These are phyloP conservation scores for Verticillium isaacii DNA, from an alignment of 2,329 filamentous ascomycete species.

Conservation along the genomic window DNA sequence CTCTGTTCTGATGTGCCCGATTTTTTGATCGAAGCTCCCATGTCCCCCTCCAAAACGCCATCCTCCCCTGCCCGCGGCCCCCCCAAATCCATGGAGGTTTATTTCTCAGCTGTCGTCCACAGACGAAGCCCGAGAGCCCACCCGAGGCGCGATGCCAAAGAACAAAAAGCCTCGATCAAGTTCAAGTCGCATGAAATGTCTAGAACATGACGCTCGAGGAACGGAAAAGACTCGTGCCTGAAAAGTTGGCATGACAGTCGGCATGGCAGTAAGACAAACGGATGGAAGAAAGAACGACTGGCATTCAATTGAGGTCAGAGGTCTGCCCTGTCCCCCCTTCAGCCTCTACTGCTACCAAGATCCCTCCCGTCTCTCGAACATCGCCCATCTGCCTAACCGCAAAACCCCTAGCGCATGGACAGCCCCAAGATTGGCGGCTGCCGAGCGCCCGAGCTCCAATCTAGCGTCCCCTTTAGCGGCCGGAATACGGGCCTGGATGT, in stretches of 20 bases:
- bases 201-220: background rate
- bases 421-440: background rate
- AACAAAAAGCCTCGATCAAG: background rate
- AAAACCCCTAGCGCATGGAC: background rate
- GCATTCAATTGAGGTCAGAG: background rate
- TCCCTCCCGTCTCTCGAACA: background rate
- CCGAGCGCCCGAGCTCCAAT: background rate
- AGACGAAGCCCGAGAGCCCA: no score
- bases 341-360: background rate
- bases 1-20: no score
- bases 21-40: no score
- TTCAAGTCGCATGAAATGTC: background rate
- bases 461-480: background rate
- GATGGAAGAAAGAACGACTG: background rate
- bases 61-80: no score
- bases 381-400: background rate
- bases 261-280: background rate
- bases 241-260: background rate
- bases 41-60: no score
- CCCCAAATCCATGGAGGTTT: no score
- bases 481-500: background rate
- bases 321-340: background rate
- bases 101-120: no score
- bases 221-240: background rate
- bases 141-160: background rate